Conservation (phyloP, 1,139 yeast species). For the Geotrichum klebahnii region DNA sequence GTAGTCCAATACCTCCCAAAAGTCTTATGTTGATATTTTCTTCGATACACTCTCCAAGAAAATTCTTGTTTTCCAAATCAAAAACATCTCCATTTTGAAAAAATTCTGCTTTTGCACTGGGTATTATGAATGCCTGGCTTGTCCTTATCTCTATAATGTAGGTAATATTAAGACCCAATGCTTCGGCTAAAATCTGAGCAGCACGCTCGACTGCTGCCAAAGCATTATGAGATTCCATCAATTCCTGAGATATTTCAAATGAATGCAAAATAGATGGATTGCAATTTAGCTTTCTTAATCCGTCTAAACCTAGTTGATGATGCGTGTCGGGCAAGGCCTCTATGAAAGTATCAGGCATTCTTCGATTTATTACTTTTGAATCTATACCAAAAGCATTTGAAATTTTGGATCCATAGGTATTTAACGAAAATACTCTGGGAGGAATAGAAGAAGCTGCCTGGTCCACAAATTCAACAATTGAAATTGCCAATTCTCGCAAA, state of each 20-base stretch:
- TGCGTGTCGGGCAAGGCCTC: conserved; percentile 4
- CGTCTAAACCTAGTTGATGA: conserved; percentile 13
- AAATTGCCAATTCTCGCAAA: conserved; percentile 43
- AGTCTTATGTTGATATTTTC: conserved; percentile 47
- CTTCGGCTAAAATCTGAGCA: conserved; percentile 43
- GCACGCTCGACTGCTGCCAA: conserved; percentile 34
- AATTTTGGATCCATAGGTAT: not conserved
- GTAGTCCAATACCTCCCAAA: conserved; percentile 48
- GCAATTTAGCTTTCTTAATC: conserved; percentile 26
- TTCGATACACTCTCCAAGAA: conserved; percentile 30
- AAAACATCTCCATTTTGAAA: conserved; percentile 44
- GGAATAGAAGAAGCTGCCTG: conserved; percentile 26
- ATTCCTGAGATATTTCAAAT: conserved; percentile 42
- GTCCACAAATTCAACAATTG: conserved; percentile 46
- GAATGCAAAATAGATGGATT: conserved; percentile 31
- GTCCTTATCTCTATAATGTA: conserved; percentile 56
- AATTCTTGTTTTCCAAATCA: conserved; percentile 34
- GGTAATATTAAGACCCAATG: conserved; percentile 47
- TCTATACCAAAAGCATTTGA: conserved; percentile 6
- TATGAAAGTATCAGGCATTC: conserved; percentile 4
- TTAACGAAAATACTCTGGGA: conserved; percentile 25
- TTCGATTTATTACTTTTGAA: conserved; percentile 4
- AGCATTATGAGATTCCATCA: conserved; percentile 43
- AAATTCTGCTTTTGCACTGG: not conserved
- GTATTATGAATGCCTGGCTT: conserved; percentile 21